Evolutionary conservation across 257 asterid species (phyloP), one percentile per base, ranked within the genome.

Genomic region (Fraxinus cuspidata): DNA sequence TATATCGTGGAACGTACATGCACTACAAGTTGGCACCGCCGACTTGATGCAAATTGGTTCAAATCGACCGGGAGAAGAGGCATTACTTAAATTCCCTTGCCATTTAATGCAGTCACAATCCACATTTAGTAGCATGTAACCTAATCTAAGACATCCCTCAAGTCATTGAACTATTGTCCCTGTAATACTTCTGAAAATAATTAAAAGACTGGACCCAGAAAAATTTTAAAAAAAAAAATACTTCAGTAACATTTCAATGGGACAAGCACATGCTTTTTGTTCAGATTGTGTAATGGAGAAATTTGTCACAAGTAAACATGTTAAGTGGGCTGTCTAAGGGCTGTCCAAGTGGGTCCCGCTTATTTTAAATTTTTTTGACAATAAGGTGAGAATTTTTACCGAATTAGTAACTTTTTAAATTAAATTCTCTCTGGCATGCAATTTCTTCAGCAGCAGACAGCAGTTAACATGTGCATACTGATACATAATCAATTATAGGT

Each of bases 131-230:
- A 8, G 44, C 13, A 38, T 38, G 44, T 38, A 38, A 1, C 44
- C 44, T 38, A 38, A 10, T 38, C 12, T 38, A 38, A 38, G 44
- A 38, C 44, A 38, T 9, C 42, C 2, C 42, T 37, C 42, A 7
- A 37, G 42, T 8, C 11, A 37, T 37, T 74, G 77, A 77, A 74
- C 40, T 73, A 28, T 80, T 83, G 64, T 80, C 74, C 68, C 76
- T 68, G 79, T 16, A 49, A 69, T 65, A 79, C 78, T 70, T 51
- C 56, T 53, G 56, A 77, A 77, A 64, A 74, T 38, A 29, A 80
- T 84, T 64, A 80, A 80, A 80, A 63, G 72, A 64, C 25, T 72
- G 79, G 80, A 44, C 84, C 84, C 79, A 80, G 18, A 28, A 70
- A 80, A 79, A 29, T n/a, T n/a, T n/a, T 0, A 53, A 29, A 29